Conservation (phyloP, 306 rosid genomes). For the Cucurbita pepo region DNA sequence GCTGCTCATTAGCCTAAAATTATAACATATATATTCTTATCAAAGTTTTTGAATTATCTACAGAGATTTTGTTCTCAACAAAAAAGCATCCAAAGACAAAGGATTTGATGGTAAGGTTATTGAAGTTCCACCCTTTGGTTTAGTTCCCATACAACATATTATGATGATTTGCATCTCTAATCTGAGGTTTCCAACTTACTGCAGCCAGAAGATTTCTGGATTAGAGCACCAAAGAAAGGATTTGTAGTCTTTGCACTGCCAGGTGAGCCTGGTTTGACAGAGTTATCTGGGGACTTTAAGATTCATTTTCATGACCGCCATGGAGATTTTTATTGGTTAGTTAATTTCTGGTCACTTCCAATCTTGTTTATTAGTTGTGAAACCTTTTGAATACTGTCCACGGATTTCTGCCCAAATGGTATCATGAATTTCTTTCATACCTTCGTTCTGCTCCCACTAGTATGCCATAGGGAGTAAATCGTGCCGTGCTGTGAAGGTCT, state of each 20-base stretch:
- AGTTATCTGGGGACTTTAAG: constrained; percentile 74
- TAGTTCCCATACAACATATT: not conserved
- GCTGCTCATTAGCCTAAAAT: too few relatives aligned
- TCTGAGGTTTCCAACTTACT: constrained; percentile 10
- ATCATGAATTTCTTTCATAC: not conserved
- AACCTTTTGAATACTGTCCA: not conserved
- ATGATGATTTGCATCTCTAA: constrained; percentile 4
- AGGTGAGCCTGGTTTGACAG: constrained; percentile 90
- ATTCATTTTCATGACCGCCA: constrained; percentile 82
- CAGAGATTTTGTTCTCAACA: constrained; percentile 75
- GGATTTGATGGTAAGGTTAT: constrained; percentile 51
- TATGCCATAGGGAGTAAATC: not conserved
- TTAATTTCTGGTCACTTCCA: not conserved
- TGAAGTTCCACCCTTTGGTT: not conserved
- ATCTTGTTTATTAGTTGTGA: not conserved
- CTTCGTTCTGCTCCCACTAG: not conserved
- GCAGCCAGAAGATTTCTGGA: constrained; percentile 94
- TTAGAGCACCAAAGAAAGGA: constrained; percentile 74
- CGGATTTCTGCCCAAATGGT: not conserved
- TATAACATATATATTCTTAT: not conserved
- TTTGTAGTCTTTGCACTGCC: constrained; percentile 84
- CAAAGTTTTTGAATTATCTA: constrained; percentile 7
- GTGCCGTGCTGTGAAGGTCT: not conserved
- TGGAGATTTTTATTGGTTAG: constrained; percentile 91
- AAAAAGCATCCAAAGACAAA: constrained; percentile 66